A percentile compares a stretch with the other conserved stretches of the same genome.
phyloP scores from a whole-genome alignment of 768 basidiomycete species.

The Mycena epipterygia region DNA sequence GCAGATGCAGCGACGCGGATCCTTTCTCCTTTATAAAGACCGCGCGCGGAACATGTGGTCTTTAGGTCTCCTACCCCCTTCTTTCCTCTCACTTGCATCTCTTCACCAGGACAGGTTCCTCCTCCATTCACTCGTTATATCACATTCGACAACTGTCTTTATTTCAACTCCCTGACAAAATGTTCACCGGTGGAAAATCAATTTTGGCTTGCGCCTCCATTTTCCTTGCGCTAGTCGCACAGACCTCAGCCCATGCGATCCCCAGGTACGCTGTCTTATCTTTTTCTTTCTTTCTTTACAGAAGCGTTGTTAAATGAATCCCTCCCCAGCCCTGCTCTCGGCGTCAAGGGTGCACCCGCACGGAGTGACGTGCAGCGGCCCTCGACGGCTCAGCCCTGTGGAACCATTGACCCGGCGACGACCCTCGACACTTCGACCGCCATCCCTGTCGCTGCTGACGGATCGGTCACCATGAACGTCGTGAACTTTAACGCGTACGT shows the following conservation, averaged over 20 bases:
- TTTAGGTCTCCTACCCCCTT: constrained; percentile 26
- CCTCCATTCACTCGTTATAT: constrained; percentile 16
- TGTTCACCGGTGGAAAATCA: constrained; percentile 37
- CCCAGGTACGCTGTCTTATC: constrained; percentile 26
- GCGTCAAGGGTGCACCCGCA: constrained; percentile 30
- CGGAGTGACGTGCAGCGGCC: constrained; percentile 40
- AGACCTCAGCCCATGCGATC: constrained; percentile 30
- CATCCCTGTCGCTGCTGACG: constrained; percentile 41
- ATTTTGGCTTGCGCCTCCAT: constrained; percentile 28
- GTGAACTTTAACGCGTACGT: constrained; percentile 53
- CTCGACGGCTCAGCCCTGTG: constrained; percentile 33
- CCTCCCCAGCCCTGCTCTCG: constrained; percentile 24
- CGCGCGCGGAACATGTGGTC: background rate
- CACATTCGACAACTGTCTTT: constrained; percentile 20
- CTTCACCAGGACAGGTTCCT: constrained; percentile 37
- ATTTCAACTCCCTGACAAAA: constrained; percentile 8
- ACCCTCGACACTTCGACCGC: constrained; percentile 39
- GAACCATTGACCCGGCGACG: constrained; percentile 30
- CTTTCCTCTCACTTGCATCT: constrained; percentile 8
- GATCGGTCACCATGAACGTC: constrained; percentile 44
- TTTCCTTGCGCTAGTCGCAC: constrained; percentile 32
- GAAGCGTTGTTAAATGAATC: background rate
- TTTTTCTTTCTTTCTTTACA: no score
- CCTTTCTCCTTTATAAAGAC: background rate
- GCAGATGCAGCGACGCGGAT: background rate